phyloP scores from a whole-genome alignment of 345 rosid species.

The Gossypium mustelinum region DNA sequence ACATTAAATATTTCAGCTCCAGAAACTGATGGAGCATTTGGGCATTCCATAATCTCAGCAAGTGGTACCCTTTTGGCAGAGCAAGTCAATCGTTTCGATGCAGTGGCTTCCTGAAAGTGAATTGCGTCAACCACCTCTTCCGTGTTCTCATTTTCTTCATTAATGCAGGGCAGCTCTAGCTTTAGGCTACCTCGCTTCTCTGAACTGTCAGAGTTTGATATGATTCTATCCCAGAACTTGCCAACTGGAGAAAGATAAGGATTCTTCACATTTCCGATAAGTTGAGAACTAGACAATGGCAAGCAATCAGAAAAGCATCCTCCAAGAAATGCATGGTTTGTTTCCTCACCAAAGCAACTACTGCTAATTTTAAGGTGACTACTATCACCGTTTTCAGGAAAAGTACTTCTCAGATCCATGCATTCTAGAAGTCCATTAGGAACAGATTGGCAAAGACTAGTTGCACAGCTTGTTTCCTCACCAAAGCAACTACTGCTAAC shows the following conservation, averaged over 20 bases:
- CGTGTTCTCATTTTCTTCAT: conserved; percentile 66
- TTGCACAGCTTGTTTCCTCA: conserved; percentile 22
- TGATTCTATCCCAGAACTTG: conserved; percentile 68
- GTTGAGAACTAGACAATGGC: conserved; percentile 35
- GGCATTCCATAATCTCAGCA: conserved; percentile 44
- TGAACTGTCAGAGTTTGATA: conserved; percentile 57
- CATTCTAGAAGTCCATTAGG: conserved; percentile 62
- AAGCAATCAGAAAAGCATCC: conserved; percentile 43
- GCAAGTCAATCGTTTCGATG: conserved; percentile 27
- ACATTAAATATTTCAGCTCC: conserved; percentile 37
- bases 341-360: conserved; percentile 32
- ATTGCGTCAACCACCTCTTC: conserved; percentile 42
- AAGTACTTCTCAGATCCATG: conserved; percentile 29
- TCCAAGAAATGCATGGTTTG: conserved; percentile 28
- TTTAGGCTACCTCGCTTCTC: conserved; percentile 61
- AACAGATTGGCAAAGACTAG: conserved; percentile 47
- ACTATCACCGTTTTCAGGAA: conserved; percentile 16
- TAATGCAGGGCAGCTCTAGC: conserved; percentile 82
- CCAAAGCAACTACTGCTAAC: conserved; percentile 30
- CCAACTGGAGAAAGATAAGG: conserved; percentile 57
- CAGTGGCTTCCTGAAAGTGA: conserved; percentile 27
- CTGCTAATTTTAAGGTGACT: conserved; percentile 33
- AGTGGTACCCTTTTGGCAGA: conserved; percentile 54
- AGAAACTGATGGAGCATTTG: conserved; percentile 38
- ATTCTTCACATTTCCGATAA: conserved; percentile 42